phyloP scores from a whole-genome alignment of 2,329 filamentous ascomycete genomes.

The Epicoccum nigrum region DNA sequence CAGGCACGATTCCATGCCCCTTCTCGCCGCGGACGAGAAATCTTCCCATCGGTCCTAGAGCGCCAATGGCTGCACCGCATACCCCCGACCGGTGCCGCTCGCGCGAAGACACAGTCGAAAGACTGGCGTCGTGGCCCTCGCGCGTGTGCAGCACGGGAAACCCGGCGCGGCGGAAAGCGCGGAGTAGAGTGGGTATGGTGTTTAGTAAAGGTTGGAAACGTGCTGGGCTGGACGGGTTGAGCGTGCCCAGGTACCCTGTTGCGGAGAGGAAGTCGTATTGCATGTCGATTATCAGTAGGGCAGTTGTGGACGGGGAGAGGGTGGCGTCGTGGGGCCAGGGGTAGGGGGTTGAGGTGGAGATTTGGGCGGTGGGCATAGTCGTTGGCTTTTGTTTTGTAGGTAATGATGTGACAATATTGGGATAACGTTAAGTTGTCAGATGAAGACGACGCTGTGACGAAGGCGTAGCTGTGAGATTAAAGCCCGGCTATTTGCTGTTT shows the following conservation, averaged over 20 bases:
- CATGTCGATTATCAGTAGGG: slow-evolving; percentile 62
- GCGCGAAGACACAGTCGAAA: slow-evolving; percentile 62
- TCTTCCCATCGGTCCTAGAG: slow-evolving; percentile 61
- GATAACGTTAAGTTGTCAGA: too few species aligned
- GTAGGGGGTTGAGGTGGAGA: slow-evolving; percentile 43
- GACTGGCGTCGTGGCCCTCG: slow-evolving; percentile 60
- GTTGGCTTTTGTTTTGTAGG: too few species aligned
- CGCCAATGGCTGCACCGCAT: slow-evolving; percentile 59
- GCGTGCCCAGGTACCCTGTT: slow-evolving; percentile 57
- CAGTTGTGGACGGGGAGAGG: slow-evolving; percentile 53
- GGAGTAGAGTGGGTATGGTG: slow-evolving; percentile 49
- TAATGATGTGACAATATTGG: not conserved
- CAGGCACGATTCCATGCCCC: slow-evolving; percentile 63
- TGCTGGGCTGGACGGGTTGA: slow-evolving; percentile 53
- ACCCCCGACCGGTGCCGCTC: slow-evolving; percentile 61
- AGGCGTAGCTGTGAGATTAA: too few species aligned
- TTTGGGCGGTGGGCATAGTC: slow-evolving; percentile 26
- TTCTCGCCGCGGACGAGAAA: slow-evolving; percentile 63
- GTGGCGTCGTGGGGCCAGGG: slow-evolving; percentile 50
- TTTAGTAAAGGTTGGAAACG: slow-evolving; percentile 54
- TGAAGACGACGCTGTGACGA: too few species aligned
- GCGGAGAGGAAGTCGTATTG: slow-evolving; percentile 60
- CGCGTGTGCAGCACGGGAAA: slow-evolving; percentile 58
- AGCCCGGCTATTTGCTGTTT: too few species aligned
- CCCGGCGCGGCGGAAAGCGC: slow-evolving; percentile 48